These are phyloP conservation scores for Suhomyces chickasaworum DNA, from an alignment of 1,139 yeast species.

Conservation along the genomic window DNA sequence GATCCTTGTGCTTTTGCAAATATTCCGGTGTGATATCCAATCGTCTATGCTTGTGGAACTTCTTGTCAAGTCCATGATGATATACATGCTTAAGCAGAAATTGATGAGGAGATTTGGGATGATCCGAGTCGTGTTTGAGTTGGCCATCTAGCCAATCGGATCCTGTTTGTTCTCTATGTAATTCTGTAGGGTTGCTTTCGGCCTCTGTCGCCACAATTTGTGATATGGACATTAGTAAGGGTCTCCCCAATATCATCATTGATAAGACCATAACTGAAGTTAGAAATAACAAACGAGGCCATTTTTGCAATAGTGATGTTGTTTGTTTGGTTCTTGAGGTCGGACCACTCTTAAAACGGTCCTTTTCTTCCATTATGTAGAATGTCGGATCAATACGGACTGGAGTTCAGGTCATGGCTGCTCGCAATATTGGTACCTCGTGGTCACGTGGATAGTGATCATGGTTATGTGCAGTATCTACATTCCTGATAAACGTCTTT, in stretches of 20 bases:
- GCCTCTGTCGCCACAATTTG: not conserved
- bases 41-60: constrained; percentile 40
- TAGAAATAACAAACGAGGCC: not conserved
- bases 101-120: not conserved
- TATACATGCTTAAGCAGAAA: constrained; percentile 49
- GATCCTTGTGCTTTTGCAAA: constrained; percentile 23
- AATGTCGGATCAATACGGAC: not conserved
- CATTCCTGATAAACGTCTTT: not conserved
- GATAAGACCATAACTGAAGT: not conserved
- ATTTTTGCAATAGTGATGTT: not conserved
- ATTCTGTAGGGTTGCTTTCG: not conserved
- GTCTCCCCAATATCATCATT: not conserved
- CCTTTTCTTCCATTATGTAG: not conserved
- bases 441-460: not conserved
- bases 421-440: not conserved
- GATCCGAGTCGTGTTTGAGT: not conserved
- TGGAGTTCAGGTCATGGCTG: not conserved
- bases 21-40: constrained; percentile 50
- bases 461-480: not conserved
- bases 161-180: not conserved
- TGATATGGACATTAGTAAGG: not conserved
- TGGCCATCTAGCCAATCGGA: not conserved
- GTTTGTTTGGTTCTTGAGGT: not conserved
- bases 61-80: constrained; percentile 52
- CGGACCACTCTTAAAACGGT: not conserved